Percentiles rank a stretch among this genome's conserved stretches.
These are phyloP conservation scores for Apiospora sp. DNA, from an alignment of 2,329 filamentous ascomycete species.

Conservation along the genomic window DNA sequence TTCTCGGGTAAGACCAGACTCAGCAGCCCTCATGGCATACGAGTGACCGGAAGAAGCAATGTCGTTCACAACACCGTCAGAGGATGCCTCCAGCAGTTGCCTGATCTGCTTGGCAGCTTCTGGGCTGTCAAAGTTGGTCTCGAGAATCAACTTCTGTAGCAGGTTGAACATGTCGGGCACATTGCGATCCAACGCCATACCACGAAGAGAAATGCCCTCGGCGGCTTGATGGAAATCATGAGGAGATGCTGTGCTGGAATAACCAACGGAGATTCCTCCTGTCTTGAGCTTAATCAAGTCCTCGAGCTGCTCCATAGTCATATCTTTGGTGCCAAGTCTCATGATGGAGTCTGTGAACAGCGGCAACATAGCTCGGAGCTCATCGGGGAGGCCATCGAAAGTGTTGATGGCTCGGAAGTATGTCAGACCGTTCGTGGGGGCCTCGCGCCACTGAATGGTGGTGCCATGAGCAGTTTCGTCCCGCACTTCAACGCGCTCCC, in stretches of 20 bases:
- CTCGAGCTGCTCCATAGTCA: conserved; percentile 93
- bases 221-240: conserved; percentile 72
- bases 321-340: conserved; percentile 87
- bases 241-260: conserved; percentile 83
- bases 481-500: conserved; percentile 65
- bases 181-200: conserved; percentile 89
- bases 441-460: conserved; percentile 88
- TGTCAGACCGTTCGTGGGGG: conserved; percentile 92
- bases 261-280: conserved; percentile 84
- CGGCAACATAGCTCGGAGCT: conserved; percentile 84
- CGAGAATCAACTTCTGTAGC: conserved; percentile 78
- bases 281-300: conserved; percentile 97
- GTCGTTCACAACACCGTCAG: conserved; percentile 89
- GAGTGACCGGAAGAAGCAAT: conserved; percentile 91
- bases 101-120: conserved; percentile 83
- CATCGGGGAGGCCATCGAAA: conserved; percentile 80
- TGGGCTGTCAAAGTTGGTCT: conserved; percentile 88
- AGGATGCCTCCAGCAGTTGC: conserved; percentile 84
- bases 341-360: conserved; percentile 93
- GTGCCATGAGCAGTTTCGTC: conserved; percentile 72
- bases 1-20: conserved; percentile 77
- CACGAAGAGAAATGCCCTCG: conserved; percentile 85
- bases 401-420: conserved; percentile 92
- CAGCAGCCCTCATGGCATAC: conserved; percentile 84
- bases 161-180: conserved; percentile 91